These are phyloP conservation scores for Microcyclospora tardicrescens DNA, from an alignment of 2,329 filamentous ascomycete genomes.

Conservation along the genomic window DNA sequence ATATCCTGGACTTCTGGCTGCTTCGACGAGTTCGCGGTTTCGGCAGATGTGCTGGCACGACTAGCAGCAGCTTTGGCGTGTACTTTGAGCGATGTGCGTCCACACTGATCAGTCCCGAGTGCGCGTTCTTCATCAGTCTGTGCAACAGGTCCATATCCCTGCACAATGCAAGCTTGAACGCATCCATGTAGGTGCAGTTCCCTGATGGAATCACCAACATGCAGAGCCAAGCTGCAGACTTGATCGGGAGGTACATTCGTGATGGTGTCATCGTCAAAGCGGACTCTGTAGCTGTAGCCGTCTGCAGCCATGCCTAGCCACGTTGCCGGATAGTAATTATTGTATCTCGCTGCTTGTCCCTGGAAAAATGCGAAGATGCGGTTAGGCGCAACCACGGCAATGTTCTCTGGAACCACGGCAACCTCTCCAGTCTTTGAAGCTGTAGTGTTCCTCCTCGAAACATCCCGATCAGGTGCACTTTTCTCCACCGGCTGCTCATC, in stretches of 20 bases:
- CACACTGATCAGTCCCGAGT: constrained; percentile 29
- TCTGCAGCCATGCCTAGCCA: constrained; percentile 37
- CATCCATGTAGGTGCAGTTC: no score
- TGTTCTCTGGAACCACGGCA: background rate
- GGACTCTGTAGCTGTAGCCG: constrained; percentile 29
- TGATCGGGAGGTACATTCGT: constrained; percentile 28
- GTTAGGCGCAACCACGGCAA: constrained; percentile 24
- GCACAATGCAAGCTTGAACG: constrained; percentile 32
- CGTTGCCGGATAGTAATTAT: constrained; percentile 48
- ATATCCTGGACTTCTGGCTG: constrained; percentile 25
- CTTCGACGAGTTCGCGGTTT: constrained; percentile 2
- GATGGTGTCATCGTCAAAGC: constrained; percentile 36
- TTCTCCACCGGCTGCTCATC: background rate
- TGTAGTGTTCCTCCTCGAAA: no score
- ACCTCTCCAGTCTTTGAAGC: background rate
- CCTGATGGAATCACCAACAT: constrained; percentile 33
- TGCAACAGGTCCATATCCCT: constrained; percentile 28
- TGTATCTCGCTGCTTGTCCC: constrained; percentile 23
- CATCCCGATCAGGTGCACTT: no score
- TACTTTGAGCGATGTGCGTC: constrained; percentile 28
- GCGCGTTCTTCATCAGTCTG: constrained; percentile 17
- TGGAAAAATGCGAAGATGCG: constrained; percentile 48
- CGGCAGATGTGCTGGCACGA: constrained; percentile 23
- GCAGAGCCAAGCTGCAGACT: constrained; percentile 31
- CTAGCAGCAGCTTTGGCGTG: constrained; percentile 22